Base-by-base conservation (phyloP, 2,329 filamentous ascomycete genomes). In the Fusarium odoratissimum region DNA sequence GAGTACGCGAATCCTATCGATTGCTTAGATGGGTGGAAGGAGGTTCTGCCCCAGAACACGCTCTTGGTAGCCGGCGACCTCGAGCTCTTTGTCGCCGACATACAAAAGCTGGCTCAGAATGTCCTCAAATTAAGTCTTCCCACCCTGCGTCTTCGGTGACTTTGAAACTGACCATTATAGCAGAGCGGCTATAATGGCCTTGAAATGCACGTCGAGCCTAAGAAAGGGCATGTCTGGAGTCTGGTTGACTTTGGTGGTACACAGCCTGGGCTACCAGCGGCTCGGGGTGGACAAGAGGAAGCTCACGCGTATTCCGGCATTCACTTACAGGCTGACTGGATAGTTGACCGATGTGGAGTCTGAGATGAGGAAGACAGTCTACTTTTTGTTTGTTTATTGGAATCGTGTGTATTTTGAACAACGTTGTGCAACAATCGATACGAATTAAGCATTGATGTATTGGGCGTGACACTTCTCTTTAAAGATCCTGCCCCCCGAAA, bases 141-240 rank as follows among this genome's bases (percentile, higher is more conserved):
- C 44, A 13, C 5, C 14, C 3, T n/a, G 19, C 2, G 6, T 0
- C 6, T 8, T 30, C 2, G 0, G 0, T 31, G 10, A 48, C 14
- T 17, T 4, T 9, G 21, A 23, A 49, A 49, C 46, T 31, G 10
- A 49, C 17, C 9, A 5, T 4, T 2, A 5, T 35, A 30, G 8
- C 11, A 51, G n/a, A 51, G 31, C 31, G 28, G 21, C 0, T 51
- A 51, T 4, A 14, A 3, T 10, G 19, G 8, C 4, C 16, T 51
- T 1, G 16, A 25, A 8, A 33, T 35, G 0, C 17, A 35, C 1
- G n/a, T 51, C 0, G n/a, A 33, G 17, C 48, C 31, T 14, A 51
- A 33, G 16, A 51, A 51, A 19, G 48, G 48, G 1, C 31, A 51
- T 25, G 48, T 35, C 8, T 51, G 31, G 48, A 35, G 31, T 51